Evolutionary conservation across 202 grass and related monocot genomes (phyloP).

Genomic region (Tripidium arundinaceum): DNA sequence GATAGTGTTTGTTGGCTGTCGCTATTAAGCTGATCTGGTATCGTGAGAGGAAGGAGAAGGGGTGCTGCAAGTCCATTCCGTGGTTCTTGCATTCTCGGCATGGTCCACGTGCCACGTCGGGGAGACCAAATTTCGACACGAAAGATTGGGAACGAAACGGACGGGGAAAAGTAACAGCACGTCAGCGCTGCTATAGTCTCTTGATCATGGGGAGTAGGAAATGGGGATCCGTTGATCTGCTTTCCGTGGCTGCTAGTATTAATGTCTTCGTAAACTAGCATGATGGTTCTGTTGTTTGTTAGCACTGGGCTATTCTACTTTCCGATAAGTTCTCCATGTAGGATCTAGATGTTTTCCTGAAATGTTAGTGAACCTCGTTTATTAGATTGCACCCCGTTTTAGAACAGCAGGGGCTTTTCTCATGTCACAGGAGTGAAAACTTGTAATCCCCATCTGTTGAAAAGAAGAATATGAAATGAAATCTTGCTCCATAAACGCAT

Average conservation of each 20-base stretch:
- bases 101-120: background rate
- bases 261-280: background rate
- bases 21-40: slow-evolving; percentile 8
- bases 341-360: background rate
- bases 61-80: background rate
- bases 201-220: background rate
- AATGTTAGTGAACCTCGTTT: background rate
- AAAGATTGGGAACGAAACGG: slow-evolving; percentile 10
- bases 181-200: background rate
- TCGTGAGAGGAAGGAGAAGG: background rate
- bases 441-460: background rate
- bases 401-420: background rate
- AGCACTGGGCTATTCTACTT: background rate
- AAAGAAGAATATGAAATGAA: background rate
- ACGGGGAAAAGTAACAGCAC: background rate
- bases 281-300: background rate
- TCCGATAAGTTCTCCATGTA: background rate
- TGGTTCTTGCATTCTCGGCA: background rate
- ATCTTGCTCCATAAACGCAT: background rate
- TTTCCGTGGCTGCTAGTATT: background rate
- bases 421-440: background rate
- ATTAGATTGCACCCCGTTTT: background rate
- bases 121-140: background rate
- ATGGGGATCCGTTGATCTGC: background rate
- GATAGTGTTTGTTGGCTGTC: background rate